Conservation (phyloP, 1,284 basidiomycete genomes). For the Ustilago sp. region DNA sequence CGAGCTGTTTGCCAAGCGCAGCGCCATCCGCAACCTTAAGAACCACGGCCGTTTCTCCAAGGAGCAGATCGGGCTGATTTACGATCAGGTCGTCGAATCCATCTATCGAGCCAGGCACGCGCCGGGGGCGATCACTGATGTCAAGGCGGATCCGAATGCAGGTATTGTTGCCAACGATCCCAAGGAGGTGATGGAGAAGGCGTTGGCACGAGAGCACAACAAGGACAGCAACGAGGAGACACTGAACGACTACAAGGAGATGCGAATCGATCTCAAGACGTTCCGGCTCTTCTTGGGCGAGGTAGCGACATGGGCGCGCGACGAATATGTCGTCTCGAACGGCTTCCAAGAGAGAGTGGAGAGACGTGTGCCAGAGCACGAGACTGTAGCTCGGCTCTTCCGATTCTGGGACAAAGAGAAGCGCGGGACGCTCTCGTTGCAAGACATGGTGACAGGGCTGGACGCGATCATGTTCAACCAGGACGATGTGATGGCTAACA, state of each 20-base stretch:
- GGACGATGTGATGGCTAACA: constrained; percentile 91
- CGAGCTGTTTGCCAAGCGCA: constrained; percentile 94
- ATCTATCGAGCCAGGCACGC: constrained; percentile 67
- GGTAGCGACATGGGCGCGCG: constrained; percentile 93
- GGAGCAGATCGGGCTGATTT: constrained; percentile 76
- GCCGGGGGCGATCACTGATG: constrained; percentile 34
- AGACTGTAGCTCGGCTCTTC: constrained; percentile 60
- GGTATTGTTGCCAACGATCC: constrained; percentile 51
- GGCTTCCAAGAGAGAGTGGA: constrained; percentile 68
- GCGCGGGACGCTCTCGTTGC: constrained; percentile 61
- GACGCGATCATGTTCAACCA: constrained; percentile 84
- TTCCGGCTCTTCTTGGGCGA: constrained; percentile 92
- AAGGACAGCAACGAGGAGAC: constrained; percentile 32
- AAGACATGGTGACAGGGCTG: constrained; percentile 88
- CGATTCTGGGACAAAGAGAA: constrained; percentile 64
- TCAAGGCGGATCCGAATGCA: constrained; percentile 41
- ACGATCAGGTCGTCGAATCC: constrained; percentile 68
- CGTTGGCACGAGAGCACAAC: constrained; percentile 36
- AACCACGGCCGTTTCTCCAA: constrained; percentile 85
- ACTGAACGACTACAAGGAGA: constrained; percentile 73
- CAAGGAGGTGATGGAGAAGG: constrained; percentile 52
- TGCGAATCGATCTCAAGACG: constrained; percentile 85
- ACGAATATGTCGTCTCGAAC: constrained; percentile 84
- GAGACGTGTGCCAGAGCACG: constrained; percentile 65
- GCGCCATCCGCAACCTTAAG: constrained; percentile 88